These are phyloP conservation scores for Multifurca ochricompacta DNA, from an alignment of 768 basidiomycete species.

Conservation along the genomic window DNA sequence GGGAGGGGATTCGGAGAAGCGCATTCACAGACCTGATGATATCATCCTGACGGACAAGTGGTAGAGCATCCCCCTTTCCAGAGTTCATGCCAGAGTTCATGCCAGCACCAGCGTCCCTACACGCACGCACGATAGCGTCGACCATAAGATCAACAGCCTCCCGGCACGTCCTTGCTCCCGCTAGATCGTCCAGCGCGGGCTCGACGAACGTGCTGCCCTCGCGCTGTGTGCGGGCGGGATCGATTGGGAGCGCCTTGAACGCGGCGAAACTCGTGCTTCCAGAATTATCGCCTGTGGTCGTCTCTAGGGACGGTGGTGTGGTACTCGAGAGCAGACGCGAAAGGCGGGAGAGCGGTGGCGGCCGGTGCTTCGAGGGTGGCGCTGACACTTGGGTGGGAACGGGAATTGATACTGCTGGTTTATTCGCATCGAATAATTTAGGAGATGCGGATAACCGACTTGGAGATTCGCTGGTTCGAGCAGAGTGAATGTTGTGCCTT, in stretches of 20 bases:
- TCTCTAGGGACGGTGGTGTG: constrained; percentile 22
- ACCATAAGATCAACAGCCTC: constrained; percentile 74
- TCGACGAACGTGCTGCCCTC: constrained; percentile 42
- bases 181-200: constrained; percentile 48
- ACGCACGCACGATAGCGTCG: constrained; percentile 58
- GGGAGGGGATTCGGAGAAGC: constrained; percentile 2
- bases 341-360: constrained; percentile 20
- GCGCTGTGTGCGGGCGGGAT: constrained; percentile 44
- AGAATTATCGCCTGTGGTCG: constrained; percentile 1
- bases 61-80: constrained; percentile 21
- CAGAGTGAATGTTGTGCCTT: not conserved
- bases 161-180: constrained; percentile 57
- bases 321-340: constrained; percentile 33
- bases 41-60: constrained; percentile 57
- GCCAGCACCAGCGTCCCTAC: constrained; percentile 41
- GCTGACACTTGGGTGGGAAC: constrained; percentile 9
- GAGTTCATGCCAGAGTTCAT: no score
- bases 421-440: no score
- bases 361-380: constrained; percentile 3
- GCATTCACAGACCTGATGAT: constrained; percentile 60
- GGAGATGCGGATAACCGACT: not conserved
- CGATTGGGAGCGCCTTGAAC: constrained; percentile 74
- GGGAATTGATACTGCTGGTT: no score
- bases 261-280: constrained; percentile 51
- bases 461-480: not conserved